phyloP scores from a whole-genome alignment of 805 yeast species.

The Scheffersomyces lignosus region DNA sequence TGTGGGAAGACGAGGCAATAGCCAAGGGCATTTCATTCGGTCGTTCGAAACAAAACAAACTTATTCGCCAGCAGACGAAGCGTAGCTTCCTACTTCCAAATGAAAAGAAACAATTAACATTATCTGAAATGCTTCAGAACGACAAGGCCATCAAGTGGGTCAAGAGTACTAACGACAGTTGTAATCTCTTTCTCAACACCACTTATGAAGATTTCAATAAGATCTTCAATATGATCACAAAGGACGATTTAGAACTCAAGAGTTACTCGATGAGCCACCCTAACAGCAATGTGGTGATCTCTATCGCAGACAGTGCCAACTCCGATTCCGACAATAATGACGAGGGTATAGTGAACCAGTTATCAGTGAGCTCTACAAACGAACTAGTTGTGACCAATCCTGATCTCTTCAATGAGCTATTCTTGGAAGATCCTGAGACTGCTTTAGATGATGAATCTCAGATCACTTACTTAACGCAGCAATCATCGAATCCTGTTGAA shows the following conservation, averaged over 20 bases:
- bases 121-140: conserved; percentile 1
- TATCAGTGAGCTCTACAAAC: not conserved
- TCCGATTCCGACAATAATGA: no score
- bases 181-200: conserved; percentile 17
- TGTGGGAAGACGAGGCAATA: conserved; percentile 40
- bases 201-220: conserved; percentile 15
- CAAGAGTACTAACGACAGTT: conserved; percentile 1
- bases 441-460: no score
- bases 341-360: no score
- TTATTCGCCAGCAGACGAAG: conserved; percentile 13
- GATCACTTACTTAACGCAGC: not conserved
- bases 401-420: not conserved
- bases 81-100: conserved; percentile 7
- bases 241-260: conserved; percentile 1
- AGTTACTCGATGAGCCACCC: not conserved
- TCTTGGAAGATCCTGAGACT: not conserved
- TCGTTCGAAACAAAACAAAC: conserved; percentile 22
- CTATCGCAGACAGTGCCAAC: not conserved
- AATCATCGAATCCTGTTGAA: not conserved
- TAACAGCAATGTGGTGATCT: not conserved
- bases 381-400: not conserved
- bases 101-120: conserved; percentile 6
- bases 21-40: conserved; percentile 37
- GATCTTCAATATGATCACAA: conserved; percentile 4
- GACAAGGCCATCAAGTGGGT: conserved; percentile 8